These are phyloP conservation scores for Pseudevernia furfuracea DNA, from an alignment of 495 filamentous ascomycete genomes.

Conservation along the genomic window DNA sequence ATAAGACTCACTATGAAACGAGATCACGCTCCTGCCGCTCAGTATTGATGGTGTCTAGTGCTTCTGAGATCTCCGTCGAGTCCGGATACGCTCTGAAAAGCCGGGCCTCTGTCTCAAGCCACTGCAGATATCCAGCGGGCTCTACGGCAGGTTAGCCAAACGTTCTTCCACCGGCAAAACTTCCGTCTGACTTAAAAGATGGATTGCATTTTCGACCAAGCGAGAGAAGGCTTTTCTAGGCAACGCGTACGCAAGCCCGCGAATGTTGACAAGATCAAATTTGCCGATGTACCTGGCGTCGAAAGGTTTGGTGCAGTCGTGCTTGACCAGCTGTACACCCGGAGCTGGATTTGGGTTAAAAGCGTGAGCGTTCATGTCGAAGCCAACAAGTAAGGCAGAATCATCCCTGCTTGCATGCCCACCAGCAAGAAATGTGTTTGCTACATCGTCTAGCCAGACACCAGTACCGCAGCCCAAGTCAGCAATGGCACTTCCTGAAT, in stretches of 20 bases:
- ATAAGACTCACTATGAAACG: no score
- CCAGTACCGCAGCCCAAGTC: conserved; percentile 11
- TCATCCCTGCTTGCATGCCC: not conserved
- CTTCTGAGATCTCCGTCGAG: no score
- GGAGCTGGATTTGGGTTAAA: conserved; percentile 2
- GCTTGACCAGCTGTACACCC: conserved; percentile 3
- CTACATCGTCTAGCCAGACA: conserved; percentile 7
- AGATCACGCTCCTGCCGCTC: no score
- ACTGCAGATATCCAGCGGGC: conserved; percentile 8
- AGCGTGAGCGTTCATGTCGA: conserved; percentile 8
- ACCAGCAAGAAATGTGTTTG: not conserved
- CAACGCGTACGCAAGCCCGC: conserved; percentile 8
- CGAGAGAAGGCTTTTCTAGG: conserved; percentile 1
- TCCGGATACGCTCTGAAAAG: no score
- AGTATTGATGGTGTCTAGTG: no score
- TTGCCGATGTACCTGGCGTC: not conserved
- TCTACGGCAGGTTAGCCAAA: conserved; percentile 3
- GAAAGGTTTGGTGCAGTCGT: conserved; percentile 14
- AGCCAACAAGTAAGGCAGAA: conserved; percentile 2
- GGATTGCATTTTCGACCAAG: conserved; percentile 6
- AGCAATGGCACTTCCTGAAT: not conserved
- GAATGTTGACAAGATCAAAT: conserved; percentile 12
- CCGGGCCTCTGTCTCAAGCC: conserved; percentile 5
- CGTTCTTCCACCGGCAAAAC: not conserved
- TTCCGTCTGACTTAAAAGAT: conserved; percentile 5